Evolutionary conservation across 176 grass and related monocot genomes (phyloP).

Genomic region (Aegilops tauschii): DNA sequence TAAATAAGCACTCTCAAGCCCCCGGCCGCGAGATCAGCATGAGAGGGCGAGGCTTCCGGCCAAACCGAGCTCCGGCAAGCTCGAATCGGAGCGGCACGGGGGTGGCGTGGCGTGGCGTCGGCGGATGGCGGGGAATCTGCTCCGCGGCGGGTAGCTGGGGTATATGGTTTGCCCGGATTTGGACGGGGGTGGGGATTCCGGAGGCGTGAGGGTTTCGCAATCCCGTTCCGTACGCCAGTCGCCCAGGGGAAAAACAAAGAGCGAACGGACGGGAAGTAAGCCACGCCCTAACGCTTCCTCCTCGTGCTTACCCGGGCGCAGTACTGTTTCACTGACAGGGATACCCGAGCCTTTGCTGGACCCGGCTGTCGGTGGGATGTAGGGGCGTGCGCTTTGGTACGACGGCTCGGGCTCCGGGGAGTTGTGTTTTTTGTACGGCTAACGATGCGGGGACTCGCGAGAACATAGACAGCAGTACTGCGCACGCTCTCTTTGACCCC

Average conservation of each 20-base stretch:
- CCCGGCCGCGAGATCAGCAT: neutral
- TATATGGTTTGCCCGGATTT: slow-evolving; percentile 4
- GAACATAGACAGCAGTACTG: neutral
- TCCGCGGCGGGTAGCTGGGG: too few species aligned
- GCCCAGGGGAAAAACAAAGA: neutral
- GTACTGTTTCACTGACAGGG: neutral
- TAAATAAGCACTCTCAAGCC: neutral
- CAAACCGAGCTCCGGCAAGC: neutral
- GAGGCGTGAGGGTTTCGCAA: slow-evolving; percentile 26
- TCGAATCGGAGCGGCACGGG: neutral
- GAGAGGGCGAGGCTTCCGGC: neutral
- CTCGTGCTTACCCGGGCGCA: accelerated
- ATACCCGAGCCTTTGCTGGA: accelerated
- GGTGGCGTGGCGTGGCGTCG: neutral
- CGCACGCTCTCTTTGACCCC: too few species aligned
- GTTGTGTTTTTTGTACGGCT: neutral
- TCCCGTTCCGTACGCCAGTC: slow-evolving; percentile 27
- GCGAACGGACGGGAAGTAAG: neutral
- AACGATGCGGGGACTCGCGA: neutral
- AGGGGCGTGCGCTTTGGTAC: accelerated
- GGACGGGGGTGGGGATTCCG: neutral
- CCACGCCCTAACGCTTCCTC: too few species aligned
- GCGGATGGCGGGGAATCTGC: neutral
- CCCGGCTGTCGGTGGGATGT: neutral
- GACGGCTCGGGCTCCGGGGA: neutral